Conservation (phyloP, 2,329 filamentous ascomycete species). For the Capronia americana region DNA sequence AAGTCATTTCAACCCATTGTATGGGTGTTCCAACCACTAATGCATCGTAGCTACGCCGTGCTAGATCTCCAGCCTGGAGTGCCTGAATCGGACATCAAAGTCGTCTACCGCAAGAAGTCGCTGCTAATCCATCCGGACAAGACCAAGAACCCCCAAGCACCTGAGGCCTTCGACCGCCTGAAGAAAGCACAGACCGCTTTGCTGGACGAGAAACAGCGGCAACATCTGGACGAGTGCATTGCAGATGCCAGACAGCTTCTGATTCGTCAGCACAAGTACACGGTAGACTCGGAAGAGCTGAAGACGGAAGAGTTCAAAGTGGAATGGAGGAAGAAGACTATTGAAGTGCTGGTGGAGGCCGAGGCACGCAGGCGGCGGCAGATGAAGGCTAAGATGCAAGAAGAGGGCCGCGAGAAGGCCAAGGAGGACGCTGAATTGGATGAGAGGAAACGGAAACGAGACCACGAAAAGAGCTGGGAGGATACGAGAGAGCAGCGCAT, state of each 20-base stretch:
- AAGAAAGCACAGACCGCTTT: slow-evolving; percentile 93
- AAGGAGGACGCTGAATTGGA: slow-evolving; percentile 85
- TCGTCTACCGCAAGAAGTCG: slow-evolving; percentile 94
- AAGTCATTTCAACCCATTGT: slow-evolving; percentile 43
- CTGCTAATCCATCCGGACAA: slow-evolving; percentile 99
- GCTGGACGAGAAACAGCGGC: slow-evolving; percentile 91
- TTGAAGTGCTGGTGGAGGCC: slow-evolving; percentile 89
- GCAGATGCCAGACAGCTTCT: slow-evolving; percentile 93
- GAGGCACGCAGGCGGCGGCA: slow-evolving; percentile 84
- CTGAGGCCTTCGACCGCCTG: slow-evolving; percentile 93
- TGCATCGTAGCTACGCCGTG: slow-evolving; percentile 74
- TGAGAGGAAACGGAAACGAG: slow-evolving; percentile 80
- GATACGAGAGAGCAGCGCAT: slow-evolving; percentile 88
- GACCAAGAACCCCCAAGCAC: slow-evolving; percentile 85
- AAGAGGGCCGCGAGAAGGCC: slow-evolving; percentile 88
- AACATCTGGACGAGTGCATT: slow-evolving; percentile 88
- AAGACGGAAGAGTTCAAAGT: slow-evolving; percentile 80
- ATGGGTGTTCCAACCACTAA: slow-evolving; percentile 25
- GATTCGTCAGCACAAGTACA: slow-evolving; percentile 94
- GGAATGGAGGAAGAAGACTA: slow-evolving; percentile 89
- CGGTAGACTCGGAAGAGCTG: slow-evolving; percentile 81
- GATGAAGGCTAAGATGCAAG: slow-evolving; percentile 92
- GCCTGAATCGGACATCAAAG: slow-evolving; percentile 93
- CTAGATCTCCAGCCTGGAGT: slow-evolving; percentile 95
- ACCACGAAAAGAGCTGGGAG: slow-evolving; percentile 96